phyloP scores from a whole-genome alignment of 345 rosid genomes.

The Cardamine occulta region DNA sequence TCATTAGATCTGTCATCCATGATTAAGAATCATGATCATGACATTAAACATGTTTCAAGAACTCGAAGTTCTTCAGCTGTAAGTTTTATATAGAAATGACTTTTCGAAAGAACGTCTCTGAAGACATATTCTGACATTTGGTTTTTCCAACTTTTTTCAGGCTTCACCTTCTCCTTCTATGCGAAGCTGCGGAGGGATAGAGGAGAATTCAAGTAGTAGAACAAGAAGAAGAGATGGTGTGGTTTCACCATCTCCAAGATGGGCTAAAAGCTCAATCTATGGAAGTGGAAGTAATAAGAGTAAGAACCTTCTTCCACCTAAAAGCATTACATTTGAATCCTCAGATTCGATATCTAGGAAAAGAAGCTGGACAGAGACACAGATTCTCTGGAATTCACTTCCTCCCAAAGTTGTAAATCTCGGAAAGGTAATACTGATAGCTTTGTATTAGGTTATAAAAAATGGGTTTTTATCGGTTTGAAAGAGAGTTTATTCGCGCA shows the following conservation, averaged over 20 bases:
- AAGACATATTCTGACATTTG: not conserved
- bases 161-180: constrained; percentile 37
- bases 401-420: constrained; percentile 58
- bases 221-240: constrained; percentile 43
- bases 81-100: constrained; percentile 27
- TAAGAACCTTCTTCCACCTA: constrained; percentile 37
- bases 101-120: not conserved
- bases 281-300: constrained; percentile 35
- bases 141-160: constrained; percentile 34
- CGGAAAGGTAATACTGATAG: constrained; percentile 55
- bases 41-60: constrained; percentile 34
- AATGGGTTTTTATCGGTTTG: not conserved
- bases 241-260: constrained; percentile 37
- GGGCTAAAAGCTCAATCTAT: constrained; percentile 37
- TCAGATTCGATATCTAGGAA: constrained; percentile 37
- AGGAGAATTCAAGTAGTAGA: constrained; percentile 44
- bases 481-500: not conserved
- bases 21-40: constrained; percentile 43
- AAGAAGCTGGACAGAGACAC: constrained; percentile 42
- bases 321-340: constrained; percentile 35
- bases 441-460: not conserved
- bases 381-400: constrained; percentile 59
- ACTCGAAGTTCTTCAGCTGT: constrained; percentile 32
- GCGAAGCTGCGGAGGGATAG: constrained; percentile 40
- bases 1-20: constrained; percentile 35